These are phyloP conservation scores for Chlorella sp. DNA, from an alignment of 139 green algal genomes.

Conservation along the genomic window DNA sequence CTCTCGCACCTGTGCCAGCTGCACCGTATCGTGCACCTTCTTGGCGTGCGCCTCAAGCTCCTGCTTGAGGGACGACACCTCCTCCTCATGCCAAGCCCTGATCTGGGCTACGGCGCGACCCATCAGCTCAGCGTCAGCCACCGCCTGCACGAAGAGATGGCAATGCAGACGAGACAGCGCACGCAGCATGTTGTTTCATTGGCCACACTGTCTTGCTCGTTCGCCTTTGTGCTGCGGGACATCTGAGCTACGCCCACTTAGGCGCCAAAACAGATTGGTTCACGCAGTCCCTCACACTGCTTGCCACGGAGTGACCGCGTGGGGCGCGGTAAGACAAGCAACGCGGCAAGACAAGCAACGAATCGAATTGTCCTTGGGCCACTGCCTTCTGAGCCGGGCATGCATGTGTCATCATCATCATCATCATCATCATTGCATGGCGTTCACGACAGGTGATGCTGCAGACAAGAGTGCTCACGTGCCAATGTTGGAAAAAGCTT, in stretches of 20 bases:
- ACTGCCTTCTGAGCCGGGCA: neutral
- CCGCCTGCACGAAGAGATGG: slow-evolving; percentile 4
- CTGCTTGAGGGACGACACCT: neutral
- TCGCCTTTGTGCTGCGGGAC: neutral
- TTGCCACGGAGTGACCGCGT: too few relatives aligned
- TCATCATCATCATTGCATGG: neutral
- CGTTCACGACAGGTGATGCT: neutral
- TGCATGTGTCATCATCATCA: too few relatives aligned
- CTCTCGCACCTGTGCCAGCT: neutral
- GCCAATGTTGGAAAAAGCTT: neutral
- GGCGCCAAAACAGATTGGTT: too few relatives aligned
- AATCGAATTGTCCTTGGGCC: neutral
- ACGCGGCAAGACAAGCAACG: too few relatives aligned
- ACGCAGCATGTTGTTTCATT: too few relatives aligned
- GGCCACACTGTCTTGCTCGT: neutral
- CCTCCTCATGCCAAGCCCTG: neutral
- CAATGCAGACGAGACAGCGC: neutral
- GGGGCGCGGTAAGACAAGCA: too few relatives aligned
- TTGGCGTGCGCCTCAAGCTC: slow-evolving; percentile 1
- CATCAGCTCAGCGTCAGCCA: slow-evolving; percentile 10
- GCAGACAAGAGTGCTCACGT: neutral
- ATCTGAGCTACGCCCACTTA: neutral
- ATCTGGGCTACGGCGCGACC: neutral
- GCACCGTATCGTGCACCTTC: neutral
- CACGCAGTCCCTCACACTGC: too few relatives aligned